These are phyloP conservation scores for Fusarium secorum DNA, from an alignment of 2,329 filamentous ascomycete species.

Conservation along the genomic window DNA sequence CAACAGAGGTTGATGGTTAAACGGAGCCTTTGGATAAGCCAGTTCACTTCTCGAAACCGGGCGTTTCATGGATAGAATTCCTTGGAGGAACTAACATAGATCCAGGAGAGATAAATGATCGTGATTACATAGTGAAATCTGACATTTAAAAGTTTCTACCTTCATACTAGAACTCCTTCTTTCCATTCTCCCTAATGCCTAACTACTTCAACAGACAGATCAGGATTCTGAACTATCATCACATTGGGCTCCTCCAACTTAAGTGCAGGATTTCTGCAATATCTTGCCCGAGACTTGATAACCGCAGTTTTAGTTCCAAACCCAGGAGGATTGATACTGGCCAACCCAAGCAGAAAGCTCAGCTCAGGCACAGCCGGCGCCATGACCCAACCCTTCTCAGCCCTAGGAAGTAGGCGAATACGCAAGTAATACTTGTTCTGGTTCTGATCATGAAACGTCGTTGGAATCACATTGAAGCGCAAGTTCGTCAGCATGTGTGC, in stretches of 20 bases:
- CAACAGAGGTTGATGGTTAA: too few species aligned
- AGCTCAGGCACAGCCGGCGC: not conserved
- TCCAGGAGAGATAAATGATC: too few species aligned
- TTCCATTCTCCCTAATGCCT: not conserved
- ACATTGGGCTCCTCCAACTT: not conserved
- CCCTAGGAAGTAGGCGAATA: not conserved
- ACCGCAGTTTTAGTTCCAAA: not conserved
- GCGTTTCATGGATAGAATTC: too few species aligned
- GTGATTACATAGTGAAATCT: too few species aligned
- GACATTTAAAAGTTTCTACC: too few species aligned
- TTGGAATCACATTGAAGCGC: not conserved
- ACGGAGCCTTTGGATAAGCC: too few species aligned
- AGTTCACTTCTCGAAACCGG: too few species aligned
- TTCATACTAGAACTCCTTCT: too few species aligned
- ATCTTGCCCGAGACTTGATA: not conserved
- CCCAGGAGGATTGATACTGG: not conserved
- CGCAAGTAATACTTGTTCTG: not conserved
- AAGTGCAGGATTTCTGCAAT: not conserved
- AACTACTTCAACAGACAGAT: not conserved
- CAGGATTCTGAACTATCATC: not conserved
- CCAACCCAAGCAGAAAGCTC: not conserved
- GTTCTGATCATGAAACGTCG: not conserved
- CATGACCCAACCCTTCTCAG: not conserved
- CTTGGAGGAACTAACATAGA: too few species aligned
- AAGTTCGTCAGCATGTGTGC: constrained; percentile 1